Percentiles rank a stretch among this genome's conserved stretches.
phyloP scores from a whole-genome alignment of 352 stramenopile genomes.

The Phytophthora capsici region DNA sequence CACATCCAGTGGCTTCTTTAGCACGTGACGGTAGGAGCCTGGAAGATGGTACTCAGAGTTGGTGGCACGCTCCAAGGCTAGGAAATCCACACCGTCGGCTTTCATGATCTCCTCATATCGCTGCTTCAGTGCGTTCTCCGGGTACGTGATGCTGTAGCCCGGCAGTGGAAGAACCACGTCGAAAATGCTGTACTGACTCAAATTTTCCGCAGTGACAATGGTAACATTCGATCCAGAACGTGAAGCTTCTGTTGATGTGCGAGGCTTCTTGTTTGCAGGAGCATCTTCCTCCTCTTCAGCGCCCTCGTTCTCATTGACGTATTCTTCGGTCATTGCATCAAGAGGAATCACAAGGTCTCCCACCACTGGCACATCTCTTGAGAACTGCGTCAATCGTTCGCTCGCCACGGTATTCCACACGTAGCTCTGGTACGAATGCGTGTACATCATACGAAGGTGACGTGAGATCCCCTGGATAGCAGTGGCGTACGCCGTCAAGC shows the following conservation, averaged over 20 bases:
- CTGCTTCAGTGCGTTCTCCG: slow-evolving; percentile 81
- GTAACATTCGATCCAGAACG: slow-evolving; percentile 17
- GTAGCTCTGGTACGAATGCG: slow-evolving; percentile 95
- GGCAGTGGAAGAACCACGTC: slow-evolving; percentile 97
- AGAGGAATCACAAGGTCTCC: slow-evolving; percentile 92
- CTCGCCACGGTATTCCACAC: slow-evolving; percentile 96
- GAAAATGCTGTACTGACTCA: slow-evolving; percentile 90
- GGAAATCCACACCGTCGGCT: slow-evolving; percentile 74
- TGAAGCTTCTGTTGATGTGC: slow-evolving; percentile 50
- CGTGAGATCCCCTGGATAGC: slow-evolving; percentile 83
- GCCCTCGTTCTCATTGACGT: slow-evolving; percentile 42
- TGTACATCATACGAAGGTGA: slow-evolving; percentile 92
- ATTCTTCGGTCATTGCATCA: slow-evolving; percentile 43
- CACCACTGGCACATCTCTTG: slow-evolving; percentile 68
- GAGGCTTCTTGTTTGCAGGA: slow-evolving; percentile 26
- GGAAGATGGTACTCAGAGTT: slow-evolving; percentile 93
- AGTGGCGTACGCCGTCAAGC: slow-evolving; percentile 58
- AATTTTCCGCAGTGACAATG: slow-evolving; percentile 90
- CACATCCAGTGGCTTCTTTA: slow-evolving; percentile 91
- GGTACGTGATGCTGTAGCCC: slow-evolving; percentile 91
- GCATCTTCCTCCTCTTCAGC: slow-evolving; percentile 31
- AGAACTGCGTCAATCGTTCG: slow-evolving; percentile 83
- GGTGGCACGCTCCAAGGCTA: slow-evolving; percentile 60
- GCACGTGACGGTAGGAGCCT: slow-evolving; percentile 94
- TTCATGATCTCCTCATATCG: slow-evolving; percentile 71